Evolutionary conservation across 83 land plant genomes (phyloP), one percentile per base, ranked within the genome.

Genomic region (Thuja plicata): DNA sequence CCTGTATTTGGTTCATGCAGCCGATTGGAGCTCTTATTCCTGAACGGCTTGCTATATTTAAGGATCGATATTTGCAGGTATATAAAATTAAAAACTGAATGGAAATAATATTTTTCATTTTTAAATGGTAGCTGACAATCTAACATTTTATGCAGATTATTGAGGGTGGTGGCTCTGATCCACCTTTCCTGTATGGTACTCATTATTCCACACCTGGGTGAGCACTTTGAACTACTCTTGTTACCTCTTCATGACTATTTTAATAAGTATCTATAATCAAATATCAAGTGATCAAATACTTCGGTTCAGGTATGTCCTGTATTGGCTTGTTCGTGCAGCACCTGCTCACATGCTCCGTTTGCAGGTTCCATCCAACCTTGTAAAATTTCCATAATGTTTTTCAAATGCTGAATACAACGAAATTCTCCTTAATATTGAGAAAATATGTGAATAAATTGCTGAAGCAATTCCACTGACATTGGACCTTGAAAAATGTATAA

Each of bases 181-280:
- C 86, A 10, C 94, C 94, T 15, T 93, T 93, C 78, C 87, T 93
- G 12, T 93, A 93, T 92, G 94, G 94, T 84, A 93, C 94, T 34
- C 94, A 93, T 87, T 93, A 93, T 90, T 93, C 94, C 37, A 90
- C 94, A 9, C 94, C 94, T 34, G 94, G 94, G 94, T 93, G 85
- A 88, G 93, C 46, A 27, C 34, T 84, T 84, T 41, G 48, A 30
- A 27, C 34, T 45, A 21, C 50, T 84, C 12, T 27, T 35, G 55
- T 19, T 86, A 54, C 21, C 57, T 55, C 5, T 38, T 86, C 40
- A 55, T 60, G 27, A 86, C 35, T 35, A 86, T 55, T 55, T 86
- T 54, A 24, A 7, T 38, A 9, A 13, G 27, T 10, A 34, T 38
- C 0, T 13, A 32, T 43, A 57, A 37, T 70, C 19, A 40, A 48